Percentiles rank a stretch among this genome's conserved stretches.
Conservation (phyloP, 1,284 basidiomycete species). For the Microbotryum lychnidis-dioicae region DNA sequence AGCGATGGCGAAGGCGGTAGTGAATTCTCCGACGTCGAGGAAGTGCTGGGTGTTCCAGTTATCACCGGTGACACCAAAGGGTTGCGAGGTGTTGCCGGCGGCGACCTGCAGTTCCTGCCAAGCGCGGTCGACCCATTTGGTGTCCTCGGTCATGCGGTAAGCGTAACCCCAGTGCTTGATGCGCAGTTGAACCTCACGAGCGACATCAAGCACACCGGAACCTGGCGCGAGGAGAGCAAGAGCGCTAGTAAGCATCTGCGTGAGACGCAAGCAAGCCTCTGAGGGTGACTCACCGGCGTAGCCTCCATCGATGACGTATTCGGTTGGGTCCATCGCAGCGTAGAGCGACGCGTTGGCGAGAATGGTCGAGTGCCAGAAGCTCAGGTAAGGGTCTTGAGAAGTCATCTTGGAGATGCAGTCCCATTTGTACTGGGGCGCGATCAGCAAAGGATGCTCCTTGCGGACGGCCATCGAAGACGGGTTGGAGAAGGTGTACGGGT, state of each 20-base stretch:
- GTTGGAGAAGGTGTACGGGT: constrained; percentile 39
- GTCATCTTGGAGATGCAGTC: constrained; percentile 72
- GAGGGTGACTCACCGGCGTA: constrained; percentile 37
- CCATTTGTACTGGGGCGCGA: constrained; percentile 90
- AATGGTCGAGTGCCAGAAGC: constrained; percentile 81
- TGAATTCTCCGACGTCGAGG: constrained; percentile 85
- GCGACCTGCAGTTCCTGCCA: constrained; percentile 71
- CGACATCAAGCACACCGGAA: constrained; percentile 86
- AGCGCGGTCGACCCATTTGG: constrained; percentile 69
- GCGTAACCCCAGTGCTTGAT: constrained; percentile 87
- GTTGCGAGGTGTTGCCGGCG: constrained; percentile 50
- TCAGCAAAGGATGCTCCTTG: constrained; percentile 75
- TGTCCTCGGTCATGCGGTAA: constrained; percentile 82
- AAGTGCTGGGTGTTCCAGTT: constrained; percentile 57
- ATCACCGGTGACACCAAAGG: constrained; percentile 47
- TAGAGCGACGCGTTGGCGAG: constrained; percentile 75
- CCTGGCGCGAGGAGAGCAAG: too few species aligned
- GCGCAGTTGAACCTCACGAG: constrained; percentile 78
- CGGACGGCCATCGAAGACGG: constrained; percentile 47
- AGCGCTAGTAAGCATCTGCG: too few species aligned
- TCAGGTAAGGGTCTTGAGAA: constrained; percentile 73
- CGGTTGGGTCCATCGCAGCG: constrained; percentile 42
- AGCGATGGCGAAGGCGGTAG: constrained; percentile 71
- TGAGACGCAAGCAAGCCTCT: too few species aligned
- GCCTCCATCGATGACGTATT: constrained; percentile 26